Base-by-base conservation (phyloP, 2,329 filamentous ascomycete genomes). In the Boeremia lycopersici region DNA sequence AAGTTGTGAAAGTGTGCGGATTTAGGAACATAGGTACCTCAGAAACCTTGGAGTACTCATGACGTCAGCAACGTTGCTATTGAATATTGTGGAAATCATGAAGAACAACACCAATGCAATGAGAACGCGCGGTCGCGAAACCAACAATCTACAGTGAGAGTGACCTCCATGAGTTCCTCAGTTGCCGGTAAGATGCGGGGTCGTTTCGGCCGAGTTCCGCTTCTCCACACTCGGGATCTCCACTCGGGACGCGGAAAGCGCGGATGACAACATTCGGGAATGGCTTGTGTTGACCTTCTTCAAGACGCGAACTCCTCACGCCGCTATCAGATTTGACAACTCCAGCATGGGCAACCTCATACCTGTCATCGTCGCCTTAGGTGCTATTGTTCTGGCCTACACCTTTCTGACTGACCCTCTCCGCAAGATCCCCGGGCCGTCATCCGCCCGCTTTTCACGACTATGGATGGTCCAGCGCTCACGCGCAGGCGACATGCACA, bases 401-500 rank as follows among this genome's bases (percentile, higher is more conserved):
- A 40, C 34, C 29, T 40, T 50, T 29, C 30, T 54, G 19, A 19
- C 35, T 3, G 43, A 53, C 31, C 49, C 56, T 11, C 46, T 56
- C 8, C 33, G 42, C 28, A 43, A 41, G 6, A 35, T 55, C 19
- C 56, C 56, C 2, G 56, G 56, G 4, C 56, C 56, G 6, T n/a
- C 44, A 1, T 25, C 30, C 13, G 56, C 56, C 4, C 50, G 56
- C 6, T 43, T 58, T 33, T 54, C 53, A 28, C 40, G 40, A 13
- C 29, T 56, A 35, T 60, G 56, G 53, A 39, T 61, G 38, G 50
- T 53, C 3, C 44, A 49, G 17, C 50, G 42, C 33, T 31, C 43
- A 7, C 42, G 53, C 10, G 40, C 41, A 19, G 53, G 56, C 40
- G 23, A 58, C 35, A 29, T 51, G 48, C 55, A 58, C 34, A 55